Conservation (phyloP, 495 filamentous ascomycete species). For the Cladorrhinum samala region DNA sequence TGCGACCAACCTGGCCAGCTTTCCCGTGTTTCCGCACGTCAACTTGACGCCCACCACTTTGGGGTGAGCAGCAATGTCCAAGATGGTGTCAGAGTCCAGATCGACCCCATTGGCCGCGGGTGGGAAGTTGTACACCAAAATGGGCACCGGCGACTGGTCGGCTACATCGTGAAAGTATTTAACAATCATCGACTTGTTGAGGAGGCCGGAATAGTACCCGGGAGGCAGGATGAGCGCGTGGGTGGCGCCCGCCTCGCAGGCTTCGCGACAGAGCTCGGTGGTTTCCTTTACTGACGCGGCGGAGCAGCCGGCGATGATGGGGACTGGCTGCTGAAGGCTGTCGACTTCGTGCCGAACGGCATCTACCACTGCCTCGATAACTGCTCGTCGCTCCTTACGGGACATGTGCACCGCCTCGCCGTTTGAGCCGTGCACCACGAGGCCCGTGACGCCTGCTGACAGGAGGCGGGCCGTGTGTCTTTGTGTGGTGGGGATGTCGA, state of each 20-base stretch:
- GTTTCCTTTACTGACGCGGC: constrained; percentile 83
- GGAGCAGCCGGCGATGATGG: constrained; percentile 64
- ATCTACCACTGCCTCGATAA: constrained; percentile 68
- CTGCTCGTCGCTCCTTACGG: constrained; percentile 58
- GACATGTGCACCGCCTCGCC: constrained; percentile 81
- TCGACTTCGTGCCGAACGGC: constrained; percentile 63
- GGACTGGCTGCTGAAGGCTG: constrained; percentile 62
- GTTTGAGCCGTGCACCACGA: constrained; percentile 80
- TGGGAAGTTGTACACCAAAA: constrained; percentile 83
- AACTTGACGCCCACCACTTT: constrained; percentile 81
- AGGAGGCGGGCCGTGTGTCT: constrained; percentile 68
- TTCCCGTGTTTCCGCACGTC: constrained; percentile 82
- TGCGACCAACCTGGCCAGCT: constrained; percentile 71
- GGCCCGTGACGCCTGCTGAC: constrained; percentile 61
- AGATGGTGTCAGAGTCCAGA: constrained; percentile 73
- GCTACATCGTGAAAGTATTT: constrained; percentile 70
- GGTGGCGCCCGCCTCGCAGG: constrained; percentile 68
- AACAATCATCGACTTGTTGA: constrained; percentile 61
- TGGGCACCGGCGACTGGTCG: constrained; percentile 58
- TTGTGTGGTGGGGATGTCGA: constrained; percentile 61
- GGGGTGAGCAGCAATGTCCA: constrained; percentile 64
- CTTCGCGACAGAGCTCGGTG: constrained; percentile 71
- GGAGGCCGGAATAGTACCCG: constrained; percentile 71
- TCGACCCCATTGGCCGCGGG: constrained; percentile 77
- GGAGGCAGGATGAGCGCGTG: constrained; percentile 82